These are phyloP conservation scores for Rugonectria rugulosa DNA, from an alignment of 2,329 filamentous ascomycete genomes.

Conservation along the genomic window DNA sequence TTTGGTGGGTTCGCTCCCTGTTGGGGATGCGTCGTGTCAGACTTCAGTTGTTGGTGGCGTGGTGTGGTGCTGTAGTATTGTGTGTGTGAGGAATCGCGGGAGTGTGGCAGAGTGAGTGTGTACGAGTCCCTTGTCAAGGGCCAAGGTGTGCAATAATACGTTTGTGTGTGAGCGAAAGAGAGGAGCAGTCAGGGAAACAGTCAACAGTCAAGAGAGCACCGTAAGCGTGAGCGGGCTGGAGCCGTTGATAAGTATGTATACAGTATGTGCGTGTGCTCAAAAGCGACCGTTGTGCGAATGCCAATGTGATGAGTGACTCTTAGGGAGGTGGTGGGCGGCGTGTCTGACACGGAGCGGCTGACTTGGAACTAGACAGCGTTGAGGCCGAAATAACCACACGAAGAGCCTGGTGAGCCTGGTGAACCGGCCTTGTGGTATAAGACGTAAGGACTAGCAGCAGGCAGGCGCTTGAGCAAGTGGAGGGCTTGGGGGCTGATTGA, in stretches of 20 bases:
- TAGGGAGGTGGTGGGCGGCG: slow-evolving; percentile 3
- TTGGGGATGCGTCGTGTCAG: slow-evolving; percentile 21
- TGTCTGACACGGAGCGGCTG: slow-evolving; percentile 22
- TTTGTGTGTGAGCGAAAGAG: slow-evolving; percentile 22
- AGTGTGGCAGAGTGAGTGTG: too few relatives aligned
- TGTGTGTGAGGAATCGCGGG: too few relatives aligned
- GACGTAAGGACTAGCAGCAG: slow-evolving; percentile 10
- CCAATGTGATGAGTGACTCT: slow-evolving; percentile 12
- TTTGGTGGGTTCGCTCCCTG: slow-evolving; percentile 19
- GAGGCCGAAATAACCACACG: slow-evolving; percentile 8
- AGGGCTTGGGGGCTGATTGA: slow-evolving; percentile 18
- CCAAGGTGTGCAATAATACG: slow-evolving; percentile 17
- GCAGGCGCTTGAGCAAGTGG: slow-evolving; percentile 4
- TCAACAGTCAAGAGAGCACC: slow-evolving; percentile 2
- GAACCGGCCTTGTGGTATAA: slow-evolving; percentile 6
- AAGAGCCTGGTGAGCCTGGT: slow-evolving; percentile 10
- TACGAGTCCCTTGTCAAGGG: slow-evolving; percentile 26
- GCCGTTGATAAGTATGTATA: not conserved
- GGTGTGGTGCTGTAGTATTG: too few relatives aligned
- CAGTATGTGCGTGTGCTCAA: slow-evolving; percentile 2
- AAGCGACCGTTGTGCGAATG: slow-evolving; percentile 5
- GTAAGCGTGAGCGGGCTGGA: slow-evolving; percentile 17
- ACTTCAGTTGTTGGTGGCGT: slow-evolving; percentile 20
- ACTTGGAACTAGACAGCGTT: slow-evolving; percentile 6
- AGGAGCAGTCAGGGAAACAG: slow-evolving; percentile 5